Base-by-base conservation (phyloP, 2,329 filamentous ascomycete species). In the Colletotrichum abscissum region DNA sequence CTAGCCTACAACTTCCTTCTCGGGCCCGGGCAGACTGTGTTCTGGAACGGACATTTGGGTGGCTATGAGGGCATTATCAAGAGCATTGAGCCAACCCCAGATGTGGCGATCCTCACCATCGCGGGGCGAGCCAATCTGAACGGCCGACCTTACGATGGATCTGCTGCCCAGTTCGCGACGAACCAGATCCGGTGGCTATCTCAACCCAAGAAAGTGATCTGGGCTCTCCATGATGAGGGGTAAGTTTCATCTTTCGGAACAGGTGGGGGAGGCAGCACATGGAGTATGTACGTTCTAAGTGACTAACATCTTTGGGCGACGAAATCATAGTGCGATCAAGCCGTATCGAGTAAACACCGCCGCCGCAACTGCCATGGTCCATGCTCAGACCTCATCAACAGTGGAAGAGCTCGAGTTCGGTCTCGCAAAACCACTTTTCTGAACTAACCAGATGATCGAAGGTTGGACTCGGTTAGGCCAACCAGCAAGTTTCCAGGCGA, bases 191-290 rank as follows among this genome's bases (percentile, higher is more conserved):
- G 35, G 14, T 69, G 67, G 67, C 67, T 69, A 3, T 38, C 35
- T 11, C 59, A 69, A n/a, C 59, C 67, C 1, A 57, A 24, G 14
- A 64, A 57, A 33, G 59, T 69, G 0, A 33, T 46, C 5, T 69
- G 67, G 67, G 63, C 59, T 26, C 52, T 69, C 6, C 67, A 69
- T 12, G 67, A 69, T 22, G 52, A 64, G 9, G 35, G 49, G 59
- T 64, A 49, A 5, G 52, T 69, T 42, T 19, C 38, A 42, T 19
- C 16, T 42, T 19, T 16, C 14, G 38, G 38, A 19, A 42, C 38
- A 42, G 38, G 38, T 19, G 38, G 38, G 38, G 38, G 38, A 35
- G 4, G 33, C 33, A 35, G 33, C 33, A 9, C 11, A 35, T 35
- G 33, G 33, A 12, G 33, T 35, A 35, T 35, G 33, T 35, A 35